Conservation (phyloP, 2,329 filamentous ascomycete species). For the Neocatenulostroma microsporum region DNA sequence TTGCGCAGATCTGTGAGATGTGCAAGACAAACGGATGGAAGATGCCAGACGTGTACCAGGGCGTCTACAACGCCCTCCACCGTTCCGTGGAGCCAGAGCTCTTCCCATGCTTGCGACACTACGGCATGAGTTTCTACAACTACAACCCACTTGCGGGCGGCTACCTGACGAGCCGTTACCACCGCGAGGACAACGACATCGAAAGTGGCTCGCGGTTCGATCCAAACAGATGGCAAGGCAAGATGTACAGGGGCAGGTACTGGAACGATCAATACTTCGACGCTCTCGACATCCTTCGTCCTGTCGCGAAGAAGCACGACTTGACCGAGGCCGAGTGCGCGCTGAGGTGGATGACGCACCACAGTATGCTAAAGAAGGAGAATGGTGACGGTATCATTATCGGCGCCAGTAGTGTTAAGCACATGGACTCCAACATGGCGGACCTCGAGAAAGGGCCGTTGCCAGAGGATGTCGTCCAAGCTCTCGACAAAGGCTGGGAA, state of each 20-base stretch:
- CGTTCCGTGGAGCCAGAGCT: slow-evolving; percentile 36
- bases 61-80: slow-evolving; percentile 36
- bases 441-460: slow-evolving; percentile 35
- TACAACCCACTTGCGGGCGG: slow-evolving; percentile 42
- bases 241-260: slow-evolving; percentile 32
- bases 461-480: slow-evolving; percentile 33
- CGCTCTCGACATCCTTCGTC: slow-evolving; percentile 35
- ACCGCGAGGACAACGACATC: slow-evolving; percentile 27
- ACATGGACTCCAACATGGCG: slow-evolving; percentile 34
- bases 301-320: slow-evolving; percentile 32
- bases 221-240: slow-evolving; percentile 34
- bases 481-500: slow-evolving; percentile 33
- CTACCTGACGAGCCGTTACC: slow-evolving; percentile 36
- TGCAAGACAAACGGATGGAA: slow-evolving; percentile 37
- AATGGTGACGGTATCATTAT: slow-evolving; percentile 34
- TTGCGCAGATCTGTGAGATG: slow-evolving; percentile 42
- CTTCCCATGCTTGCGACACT: slow-evolving; percentile 36
- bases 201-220: slow-evolving; percentile 34
- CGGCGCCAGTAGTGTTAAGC: slow-evolving; percentile 25
- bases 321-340: slow-evolving; percentile 38
- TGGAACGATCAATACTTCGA: slow-evolving; percentile 38
- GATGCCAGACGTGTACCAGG: slow-evolving; percentile 42
- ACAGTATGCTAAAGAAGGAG: slow-evolving; percentile 31
- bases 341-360: slow-evolving; percentile 41
- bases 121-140: slow-evolving; percentile 36